Evolutionary conservation across 1,139 yeast species (phyloP).

Genomic region (Pichia sp.): DNA sequence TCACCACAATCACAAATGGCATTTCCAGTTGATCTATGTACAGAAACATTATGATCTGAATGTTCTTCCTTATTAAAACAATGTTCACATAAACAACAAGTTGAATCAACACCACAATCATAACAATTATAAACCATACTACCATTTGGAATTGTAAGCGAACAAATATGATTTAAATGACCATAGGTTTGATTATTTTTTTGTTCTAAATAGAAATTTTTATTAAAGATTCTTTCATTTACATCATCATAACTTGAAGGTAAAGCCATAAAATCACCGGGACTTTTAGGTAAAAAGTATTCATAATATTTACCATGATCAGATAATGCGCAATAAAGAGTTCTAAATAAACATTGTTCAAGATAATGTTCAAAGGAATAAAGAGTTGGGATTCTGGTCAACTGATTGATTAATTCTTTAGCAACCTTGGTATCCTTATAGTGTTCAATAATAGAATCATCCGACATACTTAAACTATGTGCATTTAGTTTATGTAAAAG

Average conservation of each 20-base stretch:
- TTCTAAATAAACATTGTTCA: slow-evolving; percentile 15
- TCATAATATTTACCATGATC: slow-evolving; percentile 17
- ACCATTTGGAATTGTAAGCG: slow-evolving; percentile 50
- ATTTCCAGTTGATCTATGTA: slow-evolving; percentile 44
- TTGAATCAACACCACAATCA: slow-evolving; percentile 65
- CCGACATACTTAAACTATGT: neutral
- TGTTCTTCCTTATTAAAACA: slow-evolving; percentile 70
- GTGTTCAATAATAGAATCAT: neutral
- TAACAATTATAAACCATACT: slow-evolving; percentile 63
- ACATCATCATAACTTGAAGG: slow-evolving; percentile 23
- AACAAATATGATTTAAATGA: slow-evolving; percentile 54
- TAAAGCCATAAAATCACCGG: slow-evolving; percentile 11
- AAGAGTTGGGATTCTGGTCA: slow-evolving; percentile 10
- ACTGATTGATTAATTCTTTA: slow-evolving; percentile 8
- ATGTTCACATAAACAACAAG: slow-evolving; percentile 65
- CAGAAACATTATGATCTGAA: slow-evolving; percentile 52
- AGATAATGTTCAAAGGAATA: slow-evolving; percentile 5
- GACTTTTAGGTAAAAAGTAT: slow-evolving; percentile 19
- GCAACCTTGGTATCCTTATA: slow-evolving; percentile 11
- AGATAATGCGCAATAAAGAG: slow-evolving; percentile 21
- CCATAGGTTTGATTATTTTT: slow-evolving; percentile 15
- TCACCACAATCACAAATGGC: slow-evolving; percentile 94
- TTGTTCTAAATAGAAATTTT: slow-evolving; percentile 20
- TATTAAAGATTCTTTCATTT: slow-evolving; percentile 12
- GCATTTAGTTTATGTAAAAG: neutral